Base-by-base conservation (phyloP, 306 rosid genomes). In the Trichosanthes truncata region DNA sequence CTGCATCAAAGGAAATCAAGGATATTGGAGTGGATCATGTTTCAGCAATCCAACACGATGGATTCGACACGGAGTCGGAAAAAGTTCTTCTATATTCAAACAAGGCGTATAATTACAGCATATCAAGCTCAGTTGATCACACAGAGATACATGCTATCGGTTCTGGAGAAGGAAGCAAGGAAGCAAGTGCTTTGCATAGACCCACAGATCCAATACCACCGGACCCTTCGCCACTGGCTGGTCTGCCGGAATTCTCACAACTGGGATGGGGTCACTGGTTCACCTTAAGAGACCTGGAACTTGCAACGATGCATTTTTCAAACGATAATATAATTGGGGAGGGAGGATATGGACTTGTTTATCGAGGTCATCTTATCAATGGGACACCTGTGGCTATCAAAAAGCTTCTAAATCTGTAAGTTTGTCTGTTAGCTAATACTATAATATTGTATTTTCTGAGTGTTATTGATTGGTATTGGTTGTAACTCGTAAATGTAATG, bases 201-300 rank as follows among this genome's bases (percentile, higher is more conserved):
- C 92, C 92, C 82, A 82, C 86, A 13, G 84, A 82, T 83, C 87
- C 89, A 71, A 62, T 83, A 85, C 81, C 80, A 69, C 31, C 20
- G 57, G 88, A 90, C 35, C 86, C 91, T 5, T 91, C 97, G 9
- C 96, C 98, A 63, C 87, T 92, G 80, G 86, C 87, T 26, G 98
- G 94, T 86, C 86, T 94, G 76, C 97, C 97, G 0, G 98, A 94
- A 43, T 92, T 92, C 86, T 90, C 98, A 80, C 98, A 89, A 80
- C 94, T 94, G 65, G 98, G 98, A 79, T 94, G 96, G 97, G 98
- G 98, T 79, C 98, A 94, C 82, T 94, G 98, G 98, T 94, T 94
- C 87, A 94, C 97, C 46, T 77, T 94, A 65, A 83, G 98, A 80
- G 98, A 94, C 88, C 89, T 94, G 35, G 98, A 94, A 82, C 88